Evolutionary conservation across 306 rosid species (phyloP).

Genomic region (Cucumis melo): DNA sequence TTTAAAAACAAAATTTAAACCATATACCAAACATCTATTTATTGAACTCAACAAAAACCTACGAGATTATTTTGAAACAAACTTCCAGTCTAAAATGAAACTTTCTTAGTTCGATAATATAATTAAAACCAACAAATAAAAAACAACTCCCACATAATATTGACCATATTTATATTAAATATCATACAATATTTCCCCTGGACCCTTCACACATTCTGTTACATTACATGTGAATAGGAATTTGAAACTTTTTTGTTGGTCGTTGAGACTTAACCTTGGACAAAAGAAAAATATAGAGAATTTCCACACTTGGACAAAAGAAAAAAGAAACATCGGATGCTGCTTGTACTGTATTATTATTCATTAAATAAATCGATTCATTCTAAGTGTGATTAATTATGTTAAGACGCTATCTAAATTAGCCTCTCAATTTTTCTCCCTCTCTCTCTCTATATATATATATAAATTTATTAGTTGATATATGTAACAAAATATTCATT

Average conservation of each 20-base stretch:
- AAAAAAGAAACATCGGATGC: background rate
- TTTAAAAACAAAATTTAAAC: too few species aligned
- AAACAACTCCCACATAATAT: background rate
- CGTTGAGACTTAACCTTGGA: background rate
- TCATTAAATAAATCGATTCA: background rate
- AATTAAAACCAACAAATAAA: too few species aligned
- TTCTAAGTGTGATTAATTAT: background rate
- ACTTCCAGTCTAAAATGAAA: too few species aligned
- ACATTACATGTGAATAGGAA: background rate
- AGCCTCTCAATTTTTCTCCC: background rate
- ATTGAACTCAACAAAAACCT: too few species aligned
- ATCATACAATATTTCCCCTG: too few species aligned
- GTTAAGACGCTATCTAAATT: conserved; percentile 3
- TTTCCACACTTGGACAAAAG: background rate
- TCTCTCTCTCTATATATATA: background rate
- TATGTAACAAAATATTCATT: background rate
- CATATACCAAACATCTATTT: too few species aligned
- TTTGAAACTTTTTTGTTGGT: background rate
- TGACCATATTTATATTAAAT: background rate
- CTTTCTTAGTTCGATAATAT: too few species aligned
- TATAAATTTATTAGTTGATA: background rate
- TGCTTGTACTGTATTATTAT: background rate
- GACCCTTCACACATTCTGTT: too few species aligned
- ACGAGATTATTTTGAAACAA: too few species aligned
- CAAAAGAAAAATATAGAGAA: background rate